Evolutionary conservation across 495 filamentous ascomycete species (phyloP), one percentile per base, ranked within the genome.

Genomic region (Daldinia vernicosa): DNA sequence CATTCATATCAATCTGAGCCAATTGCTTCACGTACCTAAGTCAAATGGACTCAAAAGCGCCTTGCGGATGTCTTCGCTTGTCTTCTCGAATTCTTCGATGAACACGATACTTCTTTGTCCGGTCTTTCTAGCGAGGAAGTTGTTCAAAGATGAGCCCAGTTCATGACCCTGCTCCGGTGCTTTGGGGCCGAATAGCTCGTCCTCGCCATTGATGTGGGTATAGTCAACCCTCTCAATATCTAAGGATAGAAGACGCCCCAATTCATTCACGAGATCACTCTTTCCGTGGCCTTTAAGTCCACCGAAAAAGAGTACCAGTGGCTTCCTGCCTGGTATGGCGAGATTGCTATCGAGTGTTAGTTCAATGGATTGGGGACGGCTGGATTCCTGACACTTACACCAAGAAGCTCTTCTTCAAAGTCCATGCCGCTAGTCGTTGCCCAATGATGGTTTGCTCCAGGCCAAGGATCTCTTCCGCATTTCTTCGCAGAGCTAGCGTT

Each of bases 11-110:
- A 0, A 14, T 8, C 6, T 32, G 24, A 43, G n/a, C 28, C n/a
- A n/a, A 8, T 19, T 39, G 8, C 15, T 47, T 4, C 17, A 60
- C 76, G 8, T 75, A 83, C 82, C 82, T 62, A 79, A 78, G 12
- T 85, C 78, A 60, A 87, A 85, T 2, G 80, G 80, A 28, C 81
- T 47, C 0, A 87, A 66, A 40, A 87, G 75, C 26, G 81, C 73
- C 27, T 83, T 66, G 12, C 79, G 79, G 15, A 84, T 76, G 4
- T 80, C 78, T 1, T 75, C 19, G 7, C 71, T 80, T 15, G 85
- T 87, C 74, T 89, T 89, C 30, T 89, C 86, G 39, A 89, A 88
- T 51, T 89, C 86, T 55, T 89, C 87, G 8, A 89, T 65, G 63
- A 87, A 88, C 1, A 89, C 83, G 7, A 89, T 80, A 28, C 77